Base-by-base conservation (phyloP, 768 basidiomycete species). In the Cantharellus anzutake region DNA sequence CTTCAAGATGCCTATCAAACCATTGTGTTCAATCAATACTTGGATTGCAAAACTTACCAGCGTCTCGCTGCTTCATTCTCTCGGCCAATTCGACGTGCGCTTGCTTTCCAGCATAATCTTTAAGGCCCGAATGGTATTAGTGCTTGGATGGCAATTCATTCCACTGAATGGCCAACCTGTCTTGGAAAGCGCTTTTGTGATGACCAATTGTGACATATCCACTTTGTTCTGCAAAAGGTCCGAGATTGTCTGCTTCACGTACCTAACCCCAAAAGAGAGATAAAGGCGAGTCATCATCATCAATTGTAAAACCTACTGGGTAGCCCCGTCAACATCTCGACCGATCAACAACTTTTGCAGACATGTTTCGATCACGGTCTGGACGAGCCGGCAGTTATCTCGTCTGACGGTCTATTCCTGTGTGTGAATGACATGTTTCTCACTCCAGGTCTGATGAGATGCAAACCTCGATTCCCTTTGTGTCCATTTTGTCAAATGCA, bases 401-500 rank as follows among this genome's bases (percentile, higher is more conserved):
- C 96, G 80, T 64, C 96, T 84, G 53, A 99, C 96, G 50, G 96
- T 98, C 93, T 98, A 63, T 4, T 56, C 37, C 11, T 14, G 51
- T 7, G 2, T 3, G 41, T 52, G 5, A 58, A 35, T 34, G 2
- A 7, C n/a, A 29, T 5, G 37, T 3, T 20, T 39, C 7, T n/a
- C 3, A 4, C 55, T 55, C 11, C n/a, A 44, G 16, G 5, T 4
- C 5, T 38, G 42, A 61, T 59, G 41, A 20, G 37, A 34, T 5
- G 60, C 79, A 2, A 59, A 91, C 93, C 80, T 99, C 96, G 60
- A 99, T 98, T 67, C 96, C 96, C 73, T 99, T 99, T 2, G 94
- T 86, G 65, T 99, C 96, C 96, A 98, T 98, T 73, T 98, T 98
- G 71, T 99, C 96, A 65, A 87, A 94, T 68, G 91, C 96, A 48